These are phyloP conservation scores for Saturnispora zaruensis DNA, from an alignment of 805 yeast genomes.

Conservation along the genomic window DNA sequence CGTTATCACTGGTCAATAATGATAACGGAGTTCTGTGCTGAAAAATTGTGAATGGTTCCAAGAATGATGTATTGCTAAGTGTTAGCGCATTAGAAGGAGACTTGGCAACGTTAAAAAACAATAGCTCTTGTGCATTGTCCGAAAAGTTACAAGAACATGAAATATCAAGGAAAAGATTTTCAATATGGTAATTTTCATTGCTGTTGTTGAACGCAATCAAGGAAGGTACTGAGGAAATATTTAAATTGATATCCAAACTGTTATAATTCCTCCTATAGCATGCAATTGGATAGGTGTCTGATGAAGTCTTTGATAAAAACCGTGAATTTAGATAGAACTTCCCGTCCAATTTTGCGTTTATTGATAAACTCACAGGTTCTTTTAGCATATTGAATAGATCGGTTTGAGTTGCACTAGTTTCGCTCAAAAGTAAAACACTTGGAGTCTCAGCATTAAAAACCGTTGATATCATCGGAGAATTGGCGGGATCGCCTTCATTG, in stretches of 20 bases:
- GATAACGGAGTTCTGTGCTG: not conserved
- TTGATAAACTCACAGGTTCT: not conserved
- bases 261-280: conserved; percentile 20
- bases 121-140: conserved; percentile 10
- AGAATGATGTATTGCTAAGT: not conserved
- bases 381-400: not conserved
- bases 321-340: conserved; percentile 16
- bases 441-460: not conserved
- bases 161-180: conserved; percentile 6
- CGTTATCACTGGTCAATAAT: not conserved
- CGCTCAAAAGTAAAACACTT: not conserved
- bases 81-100: not conserved
- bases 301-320: conserved; percentile 5
- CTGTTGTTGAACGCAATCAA: not conserved
- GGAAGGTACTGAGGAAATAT: not conserved
- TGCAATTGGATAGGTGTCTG: conserved; percentile 13
- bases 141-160: conserved; percentile 15
- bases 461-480: not conserved
- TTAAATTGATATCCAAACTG: not conserved
- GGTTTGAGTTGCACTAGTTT: not conserved
- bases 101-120: not conserved
- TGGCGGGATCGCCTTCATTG: not conserved
- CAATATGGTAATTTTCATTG: not conserved
- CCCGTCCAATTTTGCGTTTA: conserved; percentile 14
- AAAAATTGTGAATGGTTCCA: not conserved